These are phyloP conservation scores for Melocanna baccifera DNA, from an alignment of 176 grass and related monocot genomes.

Conservation along the genomic window DNA sequence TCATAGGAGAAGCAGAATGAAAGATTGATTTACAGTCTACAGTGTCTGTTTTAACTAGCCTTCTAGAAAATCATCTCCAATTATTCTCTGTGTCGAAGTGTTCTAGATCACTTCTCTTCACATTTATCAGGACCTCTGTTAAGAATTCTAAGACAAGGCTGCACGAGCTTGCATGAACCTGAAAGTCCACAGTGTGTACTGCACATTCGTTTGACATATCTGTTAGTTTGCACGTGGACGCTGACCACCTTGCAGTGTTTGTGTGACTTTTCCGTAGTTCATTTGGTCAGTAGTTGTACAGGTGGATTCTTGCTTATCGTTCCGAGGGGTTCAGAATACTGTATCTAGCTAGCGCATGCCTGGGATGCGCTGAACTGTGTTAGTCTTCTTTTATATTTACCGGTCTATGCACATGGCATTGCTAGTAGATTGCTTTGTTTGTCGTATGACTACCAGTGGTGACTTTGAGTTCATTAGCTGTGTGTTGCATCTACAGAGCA, in stretches of 20 bases:
- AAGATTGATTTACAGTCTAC: neutral
- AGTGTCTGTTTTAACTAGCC: neutral
- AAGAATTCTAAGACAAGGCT: neutral
- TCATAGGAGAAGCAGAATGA: neutral
- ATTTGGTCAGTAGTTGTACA: constrained; percentile 22
- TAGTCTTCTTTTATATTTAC: neutral
- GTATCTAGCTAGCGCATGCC: constrained; percentile 5
- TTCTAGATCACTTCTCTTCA: constrained; percentile 33
- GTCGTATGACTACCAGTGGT: neutral
- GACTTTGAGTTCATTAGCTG: neutral
- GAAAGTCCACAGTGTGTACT: neutral
- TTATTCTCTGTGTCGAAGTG: neutral
- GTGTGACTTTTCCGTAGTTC: neutral
- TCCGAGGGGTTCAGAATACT: neutral
- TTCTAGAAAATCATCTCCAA: neutral
- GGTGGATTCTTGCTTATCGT: neutral
- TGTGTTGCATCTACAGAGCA: neutral
- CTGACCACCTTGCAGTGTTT: neutral
- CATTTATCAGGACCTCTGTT: neutral
- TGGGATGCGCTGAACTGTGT: neutral
- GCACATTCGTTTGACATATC: neutral
- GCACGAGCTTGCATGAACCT: neutral
- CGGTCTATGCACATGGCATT: neutral
- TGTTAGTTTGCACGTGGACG: neutral
- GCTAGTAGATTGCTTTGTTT: neutral